Conservation (phyloP, 495 filamentous ascomycete species). For the Elasticomyces elasticus region DNA sequence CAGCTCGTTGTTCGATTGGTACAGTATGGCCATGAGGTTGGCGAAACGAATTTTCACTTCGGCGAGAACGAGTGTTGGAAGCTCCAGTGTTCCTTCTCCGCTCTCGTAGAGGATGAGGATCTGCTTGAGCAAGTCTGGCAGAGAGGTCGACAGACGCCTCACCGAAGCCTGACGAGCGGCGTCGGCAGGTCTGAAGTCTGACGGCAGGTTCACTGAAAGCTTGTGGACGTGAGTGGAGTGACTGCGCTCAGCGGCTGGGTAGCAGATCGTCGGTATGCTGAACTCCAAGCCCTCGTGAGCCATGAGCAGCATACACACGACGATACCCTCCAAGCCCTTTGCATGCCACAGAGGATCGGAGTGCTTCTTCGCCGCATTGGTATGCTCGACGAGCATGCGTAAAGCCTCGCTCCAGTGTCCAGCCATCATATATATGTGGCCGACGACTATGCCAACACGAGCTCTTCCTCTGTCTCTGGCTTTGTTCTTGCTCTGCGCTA, state of each 20-base stretch:
- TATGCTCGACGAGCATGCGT: conserved; percentile 73
- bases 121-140: conserved; percentile 69
- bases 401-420: conserved; percentile 85
- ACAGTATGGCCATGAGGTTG: conserved; percentile 60
- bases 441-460: conserved; percentile 69
- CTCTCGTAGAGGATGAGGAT: conserved; percentile 76
- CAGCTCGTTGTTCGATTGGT: conserved; percentile 57
- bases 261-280: conserved; percentile 44
- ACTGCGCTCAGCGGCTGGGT: conserved; percentile 11
- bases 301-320: conserved; percentile 72
- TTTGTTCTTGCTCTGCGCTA: conserved; percentile 49
- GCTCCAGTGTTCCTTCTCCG: conserved; percentile 23
- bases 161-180: conserved; percentile 31
- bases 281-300: conserved; percentile 83
- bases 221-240: not conserved
- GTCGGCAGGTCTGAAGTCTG: conserved; percentile 5
- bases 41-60: conserved; percentile 74
- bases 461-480: conserved; percentile 75
- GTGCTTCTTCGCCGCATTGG: conserved; percentile 61
- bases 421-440: conserved; percentile 75
- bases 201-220: conserved; percentile 9
- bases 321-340: conserved; percentile 80
- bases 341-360: conserved; percentile 95
- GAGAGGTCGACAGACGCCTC: conserved; percentile 50
- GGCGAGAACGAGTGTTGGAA: conserved; percentile 37